Base-by-base conservation (phyloP, 306 rosid species). In the Quercus engelmannii region DNA sequence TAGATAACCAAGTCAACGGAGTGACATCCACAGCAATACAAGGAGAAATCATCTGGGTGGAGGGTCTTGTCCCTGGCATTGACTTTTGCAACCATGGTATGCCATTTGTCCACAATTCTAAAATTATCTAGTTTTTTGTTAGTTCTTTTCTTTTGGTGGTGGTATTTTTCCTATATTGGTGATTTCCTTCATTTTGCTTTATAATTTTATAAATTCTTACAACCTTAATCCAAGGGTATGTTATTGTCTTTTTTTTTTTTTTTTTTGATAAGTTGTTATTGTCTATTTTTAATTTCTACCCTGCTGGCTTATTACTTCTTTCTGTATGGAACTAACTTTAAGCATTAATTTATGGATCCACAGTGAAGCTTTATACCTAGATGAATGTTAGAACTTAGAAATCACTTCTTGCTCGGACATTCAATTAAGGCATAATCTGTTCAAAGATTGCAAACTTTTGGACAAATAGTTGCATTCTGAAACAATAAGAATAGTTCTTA, bases 11-110 rank as follows among this genome's bases (percentile, higher is more conserved):
- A 79, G 84, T 78, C 79, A 72, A 76, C 76, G 87, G 80, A 87
- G 85, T 35, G 75, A 65, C 86, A 41, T 74, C 81, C 77, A 77
- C 30, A 52, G 72, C 88, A 31, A 54, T 56, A 3, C 84, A 85
- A 80, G 88, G 78, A 75, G 94, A 85, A 77, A 89, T 87, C 74
- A 87, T 95, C 63, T 95, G 96, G 92, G 99, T 93, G 78, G 98
- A 95, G 89, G 99, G 99, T 85, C 97, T 93, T 90, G 96, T 93
- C 73, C 99, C 99, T 55, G 99, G 93, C 73, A 87, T 95, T 84
- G 99, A 95, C 87, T 93, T 95, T 81, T 91, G 99, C 84, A 95
- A 93, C 88, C 99, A 95, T 74, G 97, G 99, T 95, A 88, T 76
- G 75, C 46, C 70, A 74, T 76, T 77, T 35, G 71, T 25, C 75